Evolutionary conservation across 2,329 filamentous ascomycete genomes (phyloP).

Genomic region (Cryphonectria naterciae): DNA sequence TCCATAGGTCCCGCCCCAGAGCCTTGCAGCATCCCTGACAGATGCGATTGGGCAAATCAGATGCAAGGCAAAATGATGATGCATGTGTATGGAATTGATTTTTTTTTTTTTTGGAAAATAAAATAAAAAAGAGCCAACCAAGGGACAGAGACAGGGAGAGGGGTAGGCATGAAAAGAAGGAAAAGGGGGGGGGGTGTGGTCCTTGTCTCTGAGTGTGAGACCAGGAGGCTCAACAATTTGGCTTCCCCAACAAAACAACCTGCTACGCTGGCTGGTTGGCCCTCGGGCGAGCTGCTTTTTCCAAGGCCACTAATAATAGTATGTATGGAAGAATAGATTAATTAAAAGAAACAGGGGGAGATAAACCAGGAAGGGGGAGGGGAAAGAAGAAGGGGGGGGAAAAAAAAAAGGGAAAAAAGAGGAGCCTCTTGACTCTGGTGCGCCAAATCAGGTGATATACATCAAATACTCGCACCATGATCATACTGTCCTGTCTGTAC

Average conservation of each 20-base stretch:
- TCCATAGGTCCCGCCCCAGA: background rate
- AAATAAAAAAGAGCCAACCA: too few relatives aligned
- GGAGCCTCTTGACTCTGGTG: background rate
- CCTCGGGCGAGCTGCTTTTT: background rate
- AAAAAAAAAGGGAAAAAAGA: background rate
- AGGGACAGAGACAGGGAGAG: background rate
- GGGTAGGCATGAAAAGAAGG: background rate
- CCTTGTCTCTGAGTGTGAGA: background rate
- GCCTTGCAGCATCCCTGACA: background rate
- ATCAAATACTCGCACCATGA: background rate
- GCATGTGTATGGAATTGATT: background rate
- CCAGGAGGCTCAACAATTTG: conserved; percentile 28
- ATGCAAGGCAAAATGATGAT: conserved; percentile 14
- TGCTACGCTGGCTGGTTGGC: background rate
- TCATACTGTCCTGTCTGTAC: background rate
- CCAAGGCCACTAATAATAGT: background rate
- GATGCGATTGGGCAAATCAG: conserved; percentile 2
- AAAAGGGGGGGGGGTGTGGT: background rate
- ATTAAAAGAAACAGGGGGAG: background rate
- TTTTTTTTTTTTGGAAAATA: too few relatives aligned
- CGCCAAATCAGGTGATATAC: conserved; percentile 1
- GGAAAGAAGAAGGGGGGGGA: background rate
- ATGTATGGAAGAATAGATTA: background rate
- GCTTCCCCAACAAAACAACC: conserved; percentile 25
- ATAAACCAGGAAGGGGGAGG: background rate